phyloP scores from a whole-genome alignment of 2,329 filamentous ascomycete species.

The Arthrobotrys megalospora region DNA sequence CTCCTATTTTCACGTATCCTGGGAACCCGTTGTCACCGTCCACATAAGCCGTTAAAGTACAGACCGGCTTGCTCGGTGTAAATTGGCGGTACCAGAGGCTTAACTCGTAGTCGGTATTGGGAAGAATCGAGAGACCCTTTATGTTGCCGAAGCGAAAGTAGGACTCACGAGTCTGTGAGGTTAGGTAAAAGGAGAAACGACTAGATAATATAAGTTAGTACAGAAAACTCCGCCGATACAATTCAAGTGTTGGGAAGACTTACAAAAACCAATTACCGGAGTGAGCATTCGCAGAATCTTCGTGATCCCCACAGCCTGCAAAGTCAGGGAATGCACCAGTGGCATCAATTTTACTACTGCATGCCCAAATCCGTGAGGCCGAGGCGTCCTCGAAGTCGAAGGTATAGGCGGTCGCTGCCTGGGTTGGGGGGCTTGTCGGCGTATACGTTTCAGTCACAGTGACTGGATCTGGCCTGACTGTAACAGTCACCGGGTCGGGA shows the following conservation, averaged over 20 bases:
- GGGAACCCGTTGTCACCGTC: background rate
- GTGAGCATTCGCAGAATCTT: conserved; percentile 4
- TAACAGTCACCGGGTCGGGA: conserved; percentile 22
- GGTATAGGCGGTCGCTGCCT: background rate
- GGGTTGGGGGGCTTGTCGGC: conserved; percentile 3
- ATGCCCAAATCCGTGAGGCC: conserved; percentile 14
- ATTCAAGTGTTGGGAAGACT: background rate
- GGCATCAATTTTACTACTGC: conserved; percentile 6
- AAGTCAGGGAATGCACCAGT: background rate
- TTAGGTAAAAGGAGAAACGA: background rate
- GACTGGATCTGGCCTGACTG: conserved; percentile 3
- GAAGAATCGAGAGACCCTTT: conserved; percentile 11
- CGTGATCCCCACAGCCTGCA: conserved; percentile 20
- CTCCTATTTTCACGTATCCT: background rate
- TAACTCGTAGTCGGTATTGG: conserved; percentile 22
- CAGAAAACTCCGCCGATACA: background rate
- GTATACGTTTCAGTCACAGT: conserved; percentile 35
- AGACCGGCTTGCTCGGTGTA: background rate
- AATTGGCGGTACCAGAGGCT: conserved; percentile 33
- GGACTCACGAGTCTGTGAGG: background rate
- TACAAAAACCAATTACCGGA: conserved; percentile 41
- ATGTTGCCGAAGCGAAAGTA: conserved; percentile 15
- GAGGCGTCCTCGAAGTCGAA: conserved; percentile 18
- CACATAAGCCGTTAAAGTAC: background rate
- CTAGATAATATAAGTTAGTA: background rate